Evolutionary conservation across 2,329 filamentous ascomycete genomes (phyloP).

Genomic region (Fusarium begoniae): DNA sequence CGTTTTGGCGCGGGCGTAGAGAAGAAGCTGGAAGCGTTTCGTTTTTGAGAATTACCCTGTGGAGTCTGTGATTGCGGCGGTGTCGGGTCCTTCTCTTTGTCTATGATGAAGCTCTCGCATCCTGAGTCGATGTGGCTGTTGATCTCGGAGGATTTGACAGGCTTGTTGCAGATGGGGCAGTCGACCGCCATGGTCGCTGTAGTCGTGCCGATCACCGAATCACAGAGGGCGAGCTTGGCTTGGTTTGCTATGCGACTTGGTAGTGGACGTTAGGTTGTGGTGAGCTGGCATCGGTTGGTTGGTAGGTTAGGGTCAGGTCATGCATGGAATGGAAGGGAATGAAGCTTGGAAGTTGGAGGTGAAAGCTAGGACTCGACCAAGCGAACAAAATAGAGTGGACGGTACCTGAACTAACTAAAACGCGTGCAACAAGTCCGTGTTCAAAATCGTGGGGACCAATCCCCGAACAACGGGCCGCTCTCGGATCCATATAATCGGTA

Average conservation of each 20-base stretch:
- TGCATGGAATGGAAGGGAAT: neutral
- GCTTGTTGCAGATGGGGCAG: conserved; percentile 83
- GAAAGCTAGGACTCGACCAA: neutral
- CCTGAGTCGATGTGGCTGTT: conserved; percentile 91
- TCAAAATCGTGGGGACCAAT: conserved; percentile 30
- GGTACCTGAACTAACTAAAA: neutral
- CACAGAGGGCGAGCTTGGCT: neutral
- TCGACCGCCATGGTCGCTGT: conserved; percentile 61
- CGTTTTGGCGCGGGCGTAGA: conserved; percentile 68
- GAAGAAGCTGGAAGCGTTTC: conserved; percentile 68
- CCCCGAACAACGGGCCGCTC: conserved; percentile 28
- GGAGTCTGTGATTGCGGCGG: conserved; percentile 46
- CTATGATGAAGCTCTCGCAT: conserved; percentile 74
- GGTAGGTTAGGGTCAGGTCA: neutral
- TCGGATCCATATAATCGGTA: conserved; percentile 31
- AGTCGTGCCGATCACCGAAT: neutral
- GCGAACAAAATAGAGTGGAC: conserved; percentile 21
- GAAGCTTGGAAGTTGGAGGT: conserved; percentile 3
- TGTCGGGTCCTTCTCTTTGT: conserved; percentile 51
- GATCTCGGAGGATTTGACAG: conserved; percentile 78
- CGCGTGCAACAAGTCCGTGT: conserved; percentile 1
- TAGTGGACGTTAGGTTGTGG: neutral
- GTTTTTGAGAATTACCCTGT: conserved; percentile 57
- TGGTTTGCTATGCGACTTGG: neutral
- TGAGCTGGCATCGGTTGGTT: neutral